A percentile compares a stretch with the other conserved stretches of the same genome.
These are phyloP conservation scores for Funneliformis mosseae DNA, from an alignment of 192 early-diverging fungal genomes.

Conservation along the genomic window DNA sequence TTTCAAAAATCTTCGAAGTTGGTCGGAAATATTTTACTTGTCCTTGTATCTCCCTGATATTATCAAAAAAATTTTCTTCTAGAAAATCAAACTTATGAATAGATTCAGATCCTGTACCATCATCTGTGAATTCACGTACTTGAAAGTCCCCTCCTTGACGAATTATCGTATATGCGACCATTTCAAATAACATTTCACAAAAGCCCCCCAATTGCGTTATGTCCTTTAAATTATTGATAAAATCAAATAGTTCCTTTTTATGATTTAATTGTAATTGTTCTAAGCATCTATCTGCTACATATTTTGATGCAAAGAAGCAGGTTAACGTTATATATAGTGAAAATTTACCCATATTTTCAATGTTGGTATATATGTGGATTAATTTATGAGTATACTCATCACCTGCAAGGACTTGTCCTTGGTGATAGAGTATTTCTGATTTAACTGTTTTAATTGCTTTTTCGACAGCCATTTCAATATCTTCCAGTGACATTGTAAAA, in stretches of 20 bases:
- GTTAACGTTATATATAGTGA: neutral
- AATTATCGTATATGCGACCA: neutral
- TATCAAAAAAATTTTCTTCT: neutral
- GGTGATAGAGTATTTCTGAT: neutral
- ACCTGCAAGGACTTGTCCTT: neutral
- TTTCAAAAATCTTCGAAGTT: neutral
- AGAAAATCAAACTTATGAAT: neutral
- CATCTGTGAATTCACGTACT: neutral
- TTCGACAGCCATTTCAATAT: neutral
- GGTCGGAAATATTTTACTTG: neutral
- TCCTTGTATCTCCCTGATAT: neutral
- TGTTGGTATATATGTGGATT: too few species aligned
- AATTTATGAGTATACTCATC: neutral
- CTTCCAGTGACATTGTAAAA: neutral
- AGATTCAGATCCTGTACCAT: neutral
- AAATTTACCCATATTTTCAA: neutral
- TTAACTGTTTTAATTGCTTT: neutral
- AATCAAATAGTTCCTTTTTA: conserved; percentile 16
- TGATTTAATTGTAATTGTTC: neutral
- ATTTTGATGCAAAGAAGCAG: conserved; percentile 5
- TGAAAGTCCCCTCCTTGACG: neutral
- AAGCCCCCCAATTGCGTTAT: conserved; percentile 4
- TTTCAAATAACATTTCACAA: neutral
- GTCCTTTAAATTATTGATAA: neutral
- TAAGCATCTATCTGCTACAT: conserved; percentile 1